A percentile compares a stretch with the other conserved stretches of the same genome.
phyloP scores from a whole-genome alignment of 202 grass and related monocot genomes.

The Setaria viridis region DNA sequence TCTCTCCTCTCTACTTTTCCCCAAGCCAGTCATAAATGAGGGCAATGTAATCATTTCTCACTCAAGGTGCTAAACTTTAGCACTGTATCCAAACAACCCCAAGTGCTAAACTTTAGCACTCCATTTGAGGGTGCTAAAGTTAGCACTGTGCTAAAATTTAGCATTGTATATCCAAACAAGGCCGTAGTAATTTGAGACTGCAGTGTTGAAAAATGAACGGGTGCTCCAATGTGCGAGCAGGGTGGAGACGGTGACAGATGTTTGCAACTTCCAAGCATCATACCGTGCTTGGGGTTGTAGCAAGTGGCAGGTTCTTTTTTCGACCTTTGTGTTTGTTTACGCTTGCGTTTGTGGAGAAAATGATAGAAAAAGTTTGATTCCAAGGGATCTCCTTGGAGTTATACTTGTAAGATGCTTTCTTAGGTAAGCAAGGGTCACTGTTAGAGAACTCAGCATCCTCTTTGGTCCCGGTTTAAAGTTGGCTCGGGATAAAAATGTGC shows the following conservation, averaged over 20 bases:
- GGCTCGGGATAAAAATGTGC: no score
- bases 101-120: no score
- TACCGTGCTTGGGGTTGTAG: not conserved
- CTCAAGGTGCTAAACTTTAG: no score
- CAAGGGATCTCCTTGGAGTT: conserved; percentile 8
- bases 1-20: no score
- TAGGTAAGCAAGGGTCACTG: not conserved
- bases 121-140: no score
- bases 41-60: no score
- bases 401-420: conserved; percentile 27
- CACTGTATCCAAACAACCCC: no score
- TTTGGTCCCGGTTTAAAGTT: no score
- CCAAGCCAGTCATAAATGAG: no score
- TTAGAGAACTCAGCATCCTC: no score
- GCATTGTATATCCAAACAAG: no score
- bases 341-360: conserved; percentile 15
- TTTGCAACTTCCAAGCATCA: conserved; percentile 9
- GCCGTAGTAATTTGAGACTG: not conserved
- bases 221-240: not conserved
- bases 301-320: conserved; percentile 1
- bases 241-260: not conserved
- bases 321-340: not conserved
- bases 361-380: not conserved
- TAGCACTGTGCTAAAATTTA: no score
- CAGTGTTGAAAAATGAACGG: not conserved